These are phyloP conservation scores for Saccharomycopsis capsularis DNA, from an alignment of 805 yeast species.

Conservation along the genomic window DNA sequence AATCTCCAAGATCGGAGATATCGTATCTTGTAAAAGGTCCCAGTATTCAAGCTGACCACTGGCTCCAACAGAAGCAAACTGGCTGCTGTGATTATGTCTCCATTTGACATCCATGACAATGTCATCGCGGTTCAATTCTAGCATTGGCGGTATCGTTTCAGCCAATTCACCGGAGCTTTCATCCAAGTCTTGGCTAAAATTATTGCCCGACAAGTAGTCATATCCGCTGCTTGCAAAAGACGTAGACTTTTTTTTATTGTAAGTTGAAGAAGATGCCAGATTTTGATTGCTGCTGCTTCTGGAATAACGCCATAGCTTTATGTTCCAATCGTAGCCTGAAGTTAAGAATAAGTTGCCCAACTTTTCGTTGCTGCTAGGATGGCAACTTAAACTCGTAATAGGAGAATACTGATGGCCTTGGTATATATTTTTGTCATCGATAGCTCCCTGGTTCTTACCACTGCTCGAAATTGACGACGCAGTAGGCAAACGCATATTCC, in stretches of 20 bases:
- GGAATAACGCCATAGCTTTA: constrained; percentile 26
- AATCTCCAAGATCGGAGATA: constrained; percentile 22
- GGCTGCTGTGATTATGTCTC: constrained; percentile 20
- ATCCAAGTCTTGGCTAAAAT: neutral
- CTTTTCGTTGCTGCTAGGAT: constrained; percentile 12
- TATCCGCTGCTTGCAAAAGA: neutral
- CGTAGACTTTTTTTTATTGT: neutral
- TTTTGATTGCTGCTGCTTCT: neutral
- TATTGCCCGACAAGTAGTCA: neutral
- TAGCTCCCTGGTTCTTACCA: neutral
- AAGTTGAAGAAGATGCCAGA: neutral
- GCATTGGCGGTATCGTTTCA: constrained; percentile 20
- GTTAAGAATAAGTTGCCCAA: constrained; percentile 26
- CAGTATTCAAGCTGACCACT: constrained; percentile 27
- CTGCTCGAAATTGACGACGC: neutral
- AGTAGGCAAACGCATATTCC: constrained; percentile 5
- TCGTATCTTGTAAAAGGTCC: constrained; percentile 28
- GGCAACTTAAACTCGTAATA: constrained; percentile 24
- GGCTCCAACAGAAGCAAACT: constrained; percentile 28
- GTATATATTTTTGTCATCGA: constrained; percentile 21
- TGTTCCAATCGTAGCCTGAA: constrained; percentile 30
- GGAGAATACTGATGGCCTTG: constrained; percentile 26
- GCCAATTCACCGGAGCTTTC: neutral
- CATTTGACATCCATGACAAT: constrained; percentile 26
- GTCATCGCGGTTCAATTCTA: constrained; percentile 25